A percentile compares a stretch with the other conserved stretches of the same genome.
These are phyloP conservation scores for Plasmodium berghei DNA, from an alignment of 169 alveolate genomes.

Conservation along the genomic window DNA sequence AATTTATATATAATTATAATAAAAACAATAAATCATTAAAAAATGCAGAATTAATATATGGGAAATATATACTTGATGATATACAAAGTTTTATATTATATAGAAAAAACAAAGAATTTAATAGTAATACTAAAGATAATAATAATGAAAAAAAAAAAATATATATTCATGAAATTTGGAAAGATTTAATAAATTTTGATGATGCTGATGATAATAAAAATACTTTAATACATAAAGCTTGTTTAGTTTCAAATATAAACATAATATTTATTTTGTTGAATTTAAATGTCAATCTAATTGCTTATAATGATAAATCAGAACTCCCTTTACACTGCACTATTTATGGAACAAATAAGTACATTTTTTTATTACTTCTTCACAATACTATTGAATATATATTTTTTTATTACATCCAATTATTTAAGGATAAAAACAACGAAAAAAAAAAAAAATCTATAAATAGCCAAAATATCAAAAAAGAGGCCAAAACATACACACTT, in stretches of 20 bases:
- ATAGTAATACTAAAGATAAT: neutral
- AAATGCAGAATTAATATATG: constrained; percentile 19
- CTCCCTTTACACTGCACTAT: constrained; percentile 69
- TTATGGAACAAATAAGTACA: constrained; percentile 39
- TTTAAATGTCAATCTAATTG: constrained; percentile 50
- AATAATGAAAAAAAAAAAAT: neutral
- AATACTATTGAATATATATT: constrained; percentile 64
- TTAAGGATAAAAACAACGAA: neutral
- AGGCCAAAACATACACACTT: neutral
- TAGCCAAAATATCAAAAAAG: neutral
- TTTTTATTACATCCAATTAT: neutral
- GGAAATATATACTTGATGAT: constrained; percentile 27
- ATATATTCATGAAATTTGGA: constrained; percentile 29
- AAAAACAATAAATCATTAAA: constrained; percentile 15
- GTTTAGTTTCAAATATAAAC: constrained; percentile 52
- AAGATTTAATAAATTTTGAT: constrained; percentile 37
- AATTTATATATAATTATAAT: constrained; percentile 6
- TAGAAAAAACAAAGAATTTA: neutral
- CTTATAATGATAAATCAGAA: constrained; percentile 48
- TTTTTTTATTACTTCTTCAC: constrained; percentile 56
- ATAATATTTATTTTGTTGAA: constrained; percentile 49
- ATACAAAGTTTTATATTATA: constrained; percentile 13
- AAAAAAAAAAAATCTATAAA: neutral
- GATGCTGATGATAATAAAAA: constrained; percentile 59
- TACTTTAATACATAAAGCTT: constrained; percentile 72